Conservation (phyloP, 306 rosid species). For the Prunus armeniaca region DNA sequence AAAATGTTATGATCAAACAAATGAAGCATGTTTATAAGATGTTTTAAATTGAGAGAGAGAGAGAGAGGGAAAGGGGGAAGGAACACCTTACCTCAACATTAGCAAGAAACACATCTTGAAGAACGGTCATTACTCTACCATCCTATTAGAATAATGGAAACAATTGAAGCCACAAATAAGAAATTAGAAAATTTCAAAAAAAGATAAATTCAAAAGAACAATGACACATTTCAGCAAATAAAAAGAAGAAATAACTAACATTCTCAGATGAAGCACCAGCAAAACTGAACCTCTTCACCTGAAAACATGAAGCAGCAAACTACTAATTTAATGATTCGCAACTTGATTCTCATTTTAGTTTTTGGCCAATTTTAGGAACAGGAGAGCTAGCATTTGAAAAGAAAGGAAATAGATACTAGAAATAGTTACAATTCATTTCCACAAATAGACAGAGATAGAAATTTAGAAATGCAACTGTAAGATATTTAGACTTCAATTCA, state of each 20-base stretch:
- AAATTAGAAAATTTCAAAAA: constrained; percentile 1
- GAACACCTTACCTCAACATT: constrained; percentile 56
- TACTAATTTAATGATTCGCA: no score
- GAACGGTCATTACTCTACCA: constrained; percentile 40
- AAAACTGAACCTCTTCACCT: constrained; percentile 31
- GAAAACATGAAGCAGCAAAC: constrained; percentile 25
- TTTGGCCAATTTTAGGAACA: no score
- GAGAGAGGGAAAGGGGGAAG: background rate
- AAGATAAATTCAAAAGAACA: background rate
- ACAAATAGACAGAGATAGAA: no score
- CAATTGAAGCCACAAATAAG: constrained; percentile 16
- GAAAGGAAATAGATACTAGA: no score
- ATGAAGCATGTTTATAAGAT: constrained; percentile 4
- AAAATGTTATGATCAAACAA: constrained; percentile 8
- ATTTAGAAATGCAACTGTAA: no score
- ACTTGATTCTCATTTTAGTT: no score
- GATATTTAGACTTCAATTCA: no score
- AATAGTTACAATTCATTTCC: no score
- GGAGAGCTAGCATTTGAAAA: no score
- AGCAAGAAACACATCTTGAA: constrained; percentile 75
- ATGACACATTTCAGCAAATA: background rate
- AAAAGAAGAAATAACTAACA: constrained; percentile 37
- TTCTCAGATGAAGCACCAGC: constrained; percentile 4
- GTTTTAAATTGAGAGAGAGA: background rate
- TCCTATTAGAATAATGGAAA: constrained; percentile 12